A percentile compares a stretch with the other conserved stretches of the same genome.
Evolutionary conservation across 2,329 filamentous ascomycete genomes (phyloP).

Genomic region (Microdochium bolleyi): DNA sequence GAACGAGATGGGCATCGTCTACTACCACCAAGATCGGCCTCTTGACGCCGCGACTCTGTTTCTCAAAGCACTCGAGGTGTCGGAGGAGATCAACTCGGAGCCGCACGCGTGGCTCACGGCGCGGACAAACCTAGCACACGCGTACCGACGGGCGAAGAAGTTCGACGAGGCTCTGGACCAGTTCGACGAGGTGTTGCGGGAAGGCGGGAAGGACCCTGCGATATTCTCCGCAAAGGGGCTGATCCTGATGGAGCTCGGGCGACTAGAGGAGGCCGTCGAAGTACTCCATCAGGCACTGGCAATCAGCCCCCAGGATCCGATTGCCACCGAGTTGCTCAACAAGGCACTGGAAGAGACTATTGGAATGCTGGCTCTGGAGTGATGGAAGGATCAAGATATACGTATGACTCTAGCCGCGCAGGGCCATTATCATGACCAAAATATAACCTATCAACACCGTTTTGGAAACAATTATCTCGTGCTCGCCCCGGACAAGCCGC

Average conservation of each 20-base stretch:
- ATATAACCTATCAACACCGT: no score
- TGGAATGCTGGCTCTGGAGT: slow-evolving; percentile 1
- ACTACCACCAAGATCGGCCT: slow-evolving; percentile 81
- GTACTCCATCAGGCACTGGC: slow-evolving; percentile 80
- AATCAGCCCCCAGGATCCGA: slow-evolving; percentile 70
- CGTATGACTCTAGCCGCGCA: not conserved
- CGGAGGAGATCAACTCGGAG: slow-evolving; percentile 74
- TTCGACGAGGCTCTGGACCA: slow-evolving; percentile 66
- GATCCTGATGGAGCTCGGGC: slow-evolving; percentile 69
- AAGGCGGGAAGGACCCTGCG: slow-evolving; percentile 70
- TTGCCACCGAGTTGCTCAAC: slow-evolving; percentile 70
- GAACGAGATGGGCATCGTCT: slow-evolving; percentile 94
- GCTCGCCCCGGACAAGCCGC: no score
- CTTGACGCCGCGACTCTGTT: slow-evolving; percentile 73
- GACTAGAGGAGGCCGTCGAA: slow-evolving; percentile 68
- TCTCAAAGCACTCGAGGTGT: slow-evolving; percentile 65
- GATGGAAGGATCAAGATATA: not conserved
- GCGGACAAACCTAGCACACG: slow-evolving; percentile 83
- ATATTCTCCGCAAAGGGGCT: slow-evolving; percentile 80
- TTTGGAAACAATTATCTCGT: no score
- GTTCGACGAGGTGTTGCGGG: slow-evolving; percentile 81
- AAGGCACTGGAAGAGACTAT: slow-evolving; percentile 61
- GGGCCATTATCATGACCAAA: no score
- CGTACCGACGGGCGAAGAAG: slow-evolving; percentile 64
- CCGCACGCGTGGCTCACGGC: slow-evolving; percentile 76